phyloP scores from a whole-genome alignment of 257 asterid genomes.

The Salvia rosmarinus region DNA sequence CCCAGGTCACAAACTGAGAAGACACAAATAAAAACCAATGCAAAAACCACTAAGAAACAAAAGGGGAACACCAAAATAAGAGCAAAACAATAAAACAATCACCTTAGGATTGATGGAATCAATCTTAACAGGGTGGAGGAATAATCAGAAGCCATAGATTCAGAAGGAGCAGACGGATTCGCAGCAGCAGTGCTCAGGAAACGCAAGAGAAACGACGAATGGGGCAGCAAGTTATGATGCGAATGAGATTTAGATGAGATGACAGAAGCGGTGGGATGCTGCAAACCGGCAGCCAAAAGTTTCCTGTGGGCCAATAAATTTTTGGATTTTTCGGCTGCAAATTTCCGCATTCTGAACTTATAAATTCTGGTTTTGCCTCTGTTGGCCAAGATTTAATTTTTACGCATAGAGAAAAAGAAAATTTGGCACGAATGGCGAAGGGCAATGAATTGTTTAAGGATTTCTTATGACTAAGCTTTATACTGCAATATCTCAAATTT shows the following conservation, averaged over 20 bases:
- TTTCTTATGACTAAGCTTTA: slow-evolving; percentile 12
- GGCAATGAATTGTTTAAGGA: background rate
- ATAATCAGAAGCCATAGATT: slow-evolving; percentile 44
- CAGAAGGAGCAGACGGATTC: slow-evolving; percentile 33
- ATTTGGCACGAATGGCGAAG: slow-evolving; percentile 4
- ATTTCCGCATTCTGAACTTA: slow-evolving; percentile 61
- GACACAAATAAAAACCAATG: background rate
- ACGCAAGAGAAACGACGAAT: slow-evolving; percentile 35
- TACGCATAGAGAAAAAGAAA: background rate
- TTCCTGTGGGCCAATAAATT: slow-evolving; percentile 42
- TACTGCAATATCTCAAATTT: background rate
- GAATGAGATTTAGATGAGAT: slow-evolving; percentile 27
- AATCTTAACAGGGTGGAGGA: slow-evolving; percentile 43
- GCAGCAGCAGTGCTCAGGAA: slow-evolving; percentile 28
- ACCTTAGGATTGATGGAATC: slow-evolving; percentile 49
- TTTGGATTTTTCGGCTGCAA: slow-evolving; percentile 54
- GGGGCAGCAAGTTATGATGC: slow-evolving; percentile 21
- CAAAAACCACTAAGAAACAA: background rate
- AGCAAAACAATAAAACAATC: background rate
- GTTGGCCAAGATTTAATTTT: background rate
- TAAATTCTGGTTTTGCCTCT: background rate
- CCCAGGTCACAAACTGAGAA: slow-evolving; percentile 18
- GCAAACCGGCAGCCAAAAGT: slow-evolving; percentile 22
- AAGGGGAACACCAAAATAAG: background rate
- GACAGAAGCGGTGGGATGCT: slow-evolving; percentile 37